Conservation (phyloP, 176 grass and related monocot genomes). For the Juncus effusus region DNA sequence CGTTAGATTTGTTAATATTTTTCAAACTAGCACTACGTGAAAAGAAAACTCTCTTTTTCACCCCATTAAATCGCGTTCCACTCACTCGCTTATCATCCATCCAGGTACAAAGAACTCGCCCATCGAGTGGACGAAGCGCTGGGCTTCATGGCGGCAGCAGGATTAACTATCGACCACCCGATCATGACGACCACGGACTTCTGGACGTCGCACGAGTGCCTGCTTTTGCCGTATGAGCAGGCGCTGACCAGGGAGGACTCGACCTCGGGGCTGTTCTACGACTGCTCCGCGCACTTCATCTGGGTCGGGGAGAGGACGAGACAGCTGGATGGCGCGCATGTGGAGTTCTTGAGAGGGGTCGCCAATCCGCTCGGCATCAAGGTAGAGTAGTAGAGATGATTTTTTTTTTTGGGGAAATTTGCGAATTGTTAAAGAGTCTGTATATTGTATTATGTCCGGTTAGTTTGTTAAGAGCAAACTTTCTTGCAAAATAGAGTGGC, state of each 20-base stretch:
- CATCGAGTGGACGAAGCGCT: conserved; percentile 81
- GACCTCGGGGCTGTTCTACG: conserved; percentile 65
- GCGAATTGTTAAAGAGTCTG: neutral
- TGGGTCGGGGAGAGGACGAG: conserved; percentile 90
- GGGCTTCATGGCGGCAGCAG: conserved; percentile 88
- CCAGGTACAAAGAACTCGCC: conserved; percentile 85
- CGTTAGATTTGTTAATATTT: no score
- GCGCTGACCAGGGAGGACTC: conserved; percentile 83
- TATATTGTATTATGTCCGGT: neutral
- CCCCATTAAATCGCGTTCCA: neutral
- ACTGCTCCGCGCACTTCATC: conserved; percentile 89
- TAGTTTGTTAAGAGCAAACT: neutral
- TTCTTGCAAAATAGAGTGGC: neutral
- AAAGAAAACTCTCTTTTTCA: conserved; percentile 15
- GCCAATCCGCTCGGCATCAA: conserved; percentile 91
- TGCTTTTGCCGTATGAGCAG: conserved; percentile 85
- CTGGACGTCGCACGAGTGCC: conserved; percentile 93
- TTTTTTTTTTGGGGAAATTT: neutral
- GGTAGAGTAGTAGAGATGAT: conserved; percentile 33
- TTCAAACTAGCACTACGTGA: neutral
- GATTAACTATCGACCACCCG: conserved; percentile 71
- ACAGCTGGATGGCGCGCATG: conserved; percentile 86
- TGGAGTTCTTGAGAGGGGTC: conserved; percentile 80
- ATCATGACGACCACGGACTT: conserved; percentile 91
- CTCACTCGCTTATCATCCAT: conserved; percentile 17